These are phyloP conservation scores for Ceratocystis albifundus DNA, from an alignment of 2,329 filamentous ascomycete species.

Conservation along the genomic window DNA sequence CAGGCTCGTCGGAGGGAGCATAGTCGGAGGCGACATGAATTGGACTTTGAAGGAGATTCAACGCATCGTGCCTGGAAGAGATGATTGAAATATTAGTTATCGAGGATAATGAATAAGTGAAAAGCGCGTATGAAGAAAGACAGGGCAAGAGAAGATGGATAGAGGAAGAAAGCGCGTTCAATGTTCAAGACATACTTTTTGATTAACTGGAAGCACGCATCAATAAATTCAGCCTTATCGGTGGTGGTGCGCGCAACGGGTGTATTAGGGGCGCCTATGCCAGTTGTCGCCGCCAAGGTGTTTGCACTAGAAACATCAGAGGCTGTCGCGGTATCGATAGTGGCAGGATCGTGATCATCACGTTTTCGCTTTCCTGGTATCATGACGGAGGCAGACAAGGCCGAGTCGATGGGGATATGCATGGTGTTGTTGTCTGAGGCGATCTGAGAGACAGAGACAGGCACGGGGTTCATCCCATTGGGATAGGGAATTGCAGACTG, in stretches of 20 bases:
- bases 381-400: slow-evolving; percentile 22
- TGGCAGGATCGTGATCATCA: slow-evolving; percentile 32
- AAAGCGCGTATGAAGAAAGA: neutral
- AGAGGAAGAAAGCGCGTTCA: slow-evolving; percentile 12
- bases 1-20: slow-evolving; percentile 41
- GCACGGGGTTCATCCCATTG: slow-evolving; percentile 31
- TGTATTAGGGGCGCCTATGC: slow-evolving; percentile 15
- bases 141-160: neutral
- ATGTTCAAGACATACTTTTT: slow-evolving; percentile 29
- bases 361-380: slow-evolving; percentile 47
- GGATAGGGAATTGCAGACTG: slow-evolving; percentile 33
- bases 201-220: slow-evolving; percentile 32
- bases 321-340: neutral
- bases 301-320: slow-evolving; percentile 29
- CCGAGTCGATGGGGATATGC: slow-evolving; percentile 21
- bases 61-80: slow-evolving; percentile 39
- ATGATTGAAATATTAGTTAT: neutral
- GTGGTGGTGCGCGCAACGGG: slow-evolving; percentile 14
- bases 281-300: slow-evolving; percentile 27
- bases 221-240: slow-evolving; percentile 32
- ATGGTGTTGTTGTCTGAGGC: neutral
- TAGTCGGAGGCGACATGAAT: slow-evolving; percentile 43
- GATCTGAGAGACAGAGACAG: slow-evolving; percentile 19
- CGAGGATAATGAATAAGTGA: neutral
- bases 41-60: slow-evolving; percentile 31